Conservation (phyloP, 2,329 filamentous ascomycete genomes). For the Colletotrichum acutatum region DNA sequence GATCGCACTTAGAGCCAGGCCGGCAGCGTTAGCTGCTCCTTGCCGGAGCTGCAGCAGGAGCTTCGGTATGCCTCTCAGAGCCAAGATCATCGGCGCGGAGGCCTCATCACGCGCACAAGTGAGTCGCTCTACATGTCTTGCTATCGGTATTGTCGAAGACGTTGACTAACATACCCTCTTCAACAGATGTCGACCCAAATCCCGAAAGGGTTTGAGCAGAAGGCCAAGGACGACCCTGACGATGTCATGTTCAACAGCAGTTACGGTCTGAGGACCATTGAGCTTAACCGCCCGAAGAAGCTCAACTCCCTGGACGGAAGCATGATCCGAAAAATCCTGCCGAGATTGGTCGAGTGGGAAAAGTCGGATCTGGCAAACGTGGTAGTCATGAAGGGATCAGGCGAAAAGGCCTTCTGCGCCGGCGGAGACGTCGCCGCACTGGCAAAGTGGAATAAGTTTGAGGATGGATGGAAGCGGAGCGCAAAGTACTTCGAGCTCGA, state of each 20-base stretch:
- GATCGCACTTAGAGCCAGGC: slow-evolving; percentile 64
- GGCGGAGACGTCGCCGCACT: slow-evolving; percentile 90
- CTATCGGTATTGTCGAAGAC: not conserved
- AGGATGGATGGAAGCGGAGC: slow-evolving; percentile 78
- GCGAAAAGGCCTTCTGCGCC: slow-evolving; percentile 87
- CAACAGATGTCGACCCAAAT: slow-evolving; percentile 50
- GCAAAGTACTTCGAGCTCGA: slow-evolving; percentile 91
- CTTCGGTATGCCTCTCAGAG: slow-evolving; percentile 81
- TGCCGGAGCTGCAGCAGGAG: slow-evolving; percentile 54
- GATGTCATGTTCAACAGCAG: slow-evolving; percentile 93
- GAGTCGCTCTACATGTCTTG: not conserved
- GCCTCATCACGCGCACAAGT: slow-evolving; percentile 35
- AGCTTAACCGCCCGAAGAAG: slow-evolving; percentile 93
- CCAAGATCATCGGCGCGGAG: slow-evolving; percentile 70
- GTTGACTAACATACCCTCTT: not conserved
- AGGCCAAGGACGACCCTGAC: slow-evolving; percentile 78
- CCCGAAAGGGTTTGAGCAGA: slow-evolving; percentile 59
- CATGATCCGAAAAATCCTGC: slow-evolving; percentile 95
- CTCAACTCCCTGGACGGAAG: slow-evolving; percentile 92
- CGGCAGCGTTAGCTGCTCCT: slow-evolving; percentile 57
- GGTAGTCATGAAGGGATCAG: slow-evolving; percentile 90
- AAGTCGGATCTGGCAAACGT: slow-evolving; percentile 96
- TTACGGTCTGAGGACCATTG: slow-evolving; percentile 90
- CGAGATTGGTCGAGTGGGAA: slow-evolving; percentile 90
- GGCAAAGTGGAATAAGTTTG: slow-evolving; percentile 75